A percentile compares a stretch with the other conserved stretches of the same genome.
phyloP scores from a whole-genome alignment of 495 filamentous ascomycete genomes.

The Jackrogersella multiformis region DNA sequence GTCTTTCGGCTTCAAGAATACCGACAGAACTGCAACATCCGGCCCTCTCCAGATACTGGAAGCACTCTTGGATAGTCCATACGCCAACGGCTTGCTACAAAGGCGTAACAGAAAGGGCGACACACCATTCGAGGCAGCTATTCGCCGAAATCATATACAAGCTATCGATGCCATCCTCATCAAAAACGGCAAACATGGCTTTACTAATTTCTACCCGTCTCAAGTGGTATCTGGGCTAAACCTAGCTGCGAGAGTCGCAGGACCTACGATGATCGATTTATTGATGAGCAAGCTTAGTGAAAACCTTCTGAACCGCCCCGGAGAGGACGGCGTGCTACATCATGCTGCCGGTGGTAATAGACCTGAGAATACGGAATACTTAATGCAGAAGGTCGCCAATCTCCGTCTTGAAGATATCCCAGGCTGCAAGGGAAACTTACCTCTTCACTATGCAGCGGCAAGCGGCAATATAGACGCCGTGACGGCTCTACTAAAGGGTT shows the following conservation, averaged over 20 bases:
- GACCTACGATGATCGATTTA: constrained; percentile 15
- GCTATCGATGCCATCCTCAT: constrained; percentile 31
- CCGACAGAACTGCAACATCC: constrained; percentile 13
- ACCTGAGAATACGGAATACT: constrained; percentile 27
- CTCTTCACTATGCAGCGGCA: constrained; percentile 29
- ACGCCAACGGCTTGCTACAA: constrained; percentile 12
- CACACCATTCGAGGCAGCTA: constrained; percentile 32
- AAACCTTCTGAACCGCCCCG: constrained; percentile 5
- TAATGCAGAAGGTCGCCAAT: constrained; percentile 19
- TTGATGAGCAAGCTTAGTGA: constrained; percentile 6
- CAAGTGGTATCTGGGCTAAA: constrained; percentile 24
- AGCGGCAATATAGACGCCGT: constrained; percentile 32
- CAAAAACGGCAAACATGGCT: constrained; percentile 20
- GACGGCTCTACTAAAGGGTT: constrained; percentile 6
- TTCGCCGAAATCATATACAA: constrained; percentile 35
- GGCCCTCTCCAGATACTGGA: constrained; percentile 33
- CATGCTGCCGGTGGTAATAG: constrained; percentile 29
- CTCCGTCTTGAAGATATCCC: constrained; percentile 14
- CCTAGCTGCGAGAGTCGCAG: constrained; percentile 17
- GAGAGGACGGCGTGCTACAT: constrained; percentile 11
- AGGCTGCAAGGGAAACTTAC: constrained; percentile 7
- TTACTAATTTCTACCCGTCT: constrained; percentile 8
- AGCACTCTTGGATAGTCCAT: constrained; percentile 26
- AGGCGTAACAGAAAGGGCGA: constrained; percentile 25
- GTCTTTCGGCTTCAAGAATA: constrained; percentile 24